Evolutionary conservation across 441 rosid species (phyloP).

Genomic region (Arabidopsis lyrata): DNA sequence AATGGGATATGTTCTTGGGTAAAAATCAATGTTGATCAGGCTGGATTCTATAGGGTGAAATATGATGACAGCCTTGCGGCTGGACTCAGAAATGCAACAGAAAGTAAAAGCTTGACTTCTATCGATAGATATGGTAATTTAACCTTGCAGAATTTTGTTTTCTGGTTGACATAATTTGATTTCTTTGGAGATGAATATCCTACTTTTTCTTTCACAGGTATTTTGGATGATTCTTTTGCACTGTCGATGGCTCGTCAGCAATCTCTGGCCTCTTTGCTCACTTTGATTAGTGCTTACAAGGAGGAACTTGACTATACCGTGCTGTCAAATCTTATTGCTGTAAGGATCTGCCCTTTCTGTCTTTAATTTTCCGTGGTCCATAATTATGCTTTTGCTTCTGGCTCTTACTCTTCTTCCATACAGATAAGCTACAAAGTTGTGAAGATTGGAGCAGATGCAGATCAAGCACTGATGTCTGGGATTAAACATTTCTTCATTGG

Average conservation of each 20-base stretch:
- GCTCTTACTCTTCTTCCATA: constrained; percentile 42
- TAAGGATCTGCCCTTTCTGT: constrained; percentile 49
- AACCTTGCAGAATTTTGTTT: constrained; percentile 6
- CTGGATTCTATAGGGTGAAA: constrained; percentile 94
- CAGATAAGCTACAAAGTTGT: constrained; percentile 79
- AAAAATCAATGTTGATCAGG: constrained; percentile 81
- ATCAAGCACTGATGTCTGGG: constrained; percentile 59
- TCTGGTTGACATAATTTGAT: constrained; percentile 10
- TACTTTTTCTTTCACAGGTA: constrained; percentile 56
- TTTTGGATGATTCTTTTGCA: constrained; percentile 93
- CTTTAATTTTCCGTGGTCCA: constrained; percentile 10
- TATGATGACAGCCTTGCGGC: constrained; percentile 82
- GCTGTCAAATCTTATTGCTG: constrained; percentile 78
- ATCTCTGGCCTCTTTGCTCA: constrained; percentile 80
- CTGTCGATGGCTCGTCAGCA: constrained; percentile 93
- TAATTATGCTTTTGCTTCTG: constrained; percentile 7
- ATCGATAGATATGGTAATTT: constrained; percentile 85
- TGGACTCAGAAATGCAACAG: constrained; percentile 76
- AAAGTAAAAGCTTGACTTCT: constrained; percentile 65
- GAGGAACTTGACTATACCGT: constrained; percentile 86
- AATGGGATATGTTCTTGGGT: constrained; percentile 58
- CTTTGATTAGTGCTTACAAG: constrained; percentile 77
- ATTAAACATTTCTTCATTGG: constrained; percentile 67
- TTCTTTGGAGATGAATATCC: constrained; percentile 25
- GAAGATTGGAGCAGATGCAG: constrained; percentile 82